A percentile compares a stretch with the other conserved stretches of the same genome.
Conservation (phyloP, 306 rosid species). For the Erythrophleum fordii region DNA sequence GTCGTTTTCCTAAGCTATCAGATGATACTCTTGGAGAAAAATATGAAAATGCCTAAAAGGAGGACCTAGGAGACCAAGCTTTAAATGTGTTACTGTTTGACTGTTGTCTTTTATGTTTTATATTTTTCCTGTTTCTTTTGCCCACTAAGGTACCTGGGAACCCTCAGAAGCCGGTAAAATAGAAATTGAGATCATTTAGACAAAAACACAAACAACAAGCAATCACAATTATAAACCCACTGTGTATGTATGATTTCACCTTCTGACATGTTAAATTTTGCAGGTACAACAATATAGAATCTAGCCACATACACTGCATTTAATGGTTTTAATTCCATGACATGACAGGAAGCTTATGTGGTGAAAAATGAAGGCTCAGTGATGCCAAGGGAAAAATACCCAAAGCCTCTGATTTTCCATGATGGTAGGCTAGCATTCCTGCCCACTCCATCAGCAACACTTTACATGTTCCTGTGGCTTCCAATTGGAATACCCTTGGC, state of each 20-base stretch:
- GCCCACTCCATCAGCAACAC: conserved; percentile 83
- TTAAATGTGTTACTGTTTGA: background rate
- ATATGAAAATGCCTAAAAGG: background rate
- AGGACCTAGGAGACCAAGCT: background rate
- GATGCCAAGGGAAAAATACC: conserved; percentile 54
- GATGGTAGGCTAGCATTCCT: conserved; percentile 73
- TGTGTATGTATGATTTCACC: background rate
- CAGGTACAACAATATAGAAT: background rate
- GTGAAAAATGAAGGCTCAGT: conserved; percentile 52
- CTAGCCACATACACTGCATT: background rate
- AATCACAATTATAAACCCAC: background rate
- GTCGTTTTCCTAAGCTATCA: background rate
- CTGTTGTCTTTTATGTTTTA: background rate
- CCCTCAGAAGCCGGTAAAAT: background rate
- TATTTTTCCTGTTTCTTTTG: background rate
- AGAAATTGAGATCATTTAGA: background rate
- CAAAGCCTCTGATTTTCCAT: conserved; percentile 70
- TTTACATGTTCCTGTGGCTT: conserved; percentile 76
- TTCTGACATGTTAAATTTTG: background rate
- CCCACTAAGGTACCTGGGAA: background rate
- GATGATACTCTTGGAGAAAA: background rate
- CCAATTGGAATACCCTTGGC: conserved; percentile 71
- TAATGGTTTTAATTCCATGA: background rate
- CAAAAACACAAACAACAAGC: background rate
- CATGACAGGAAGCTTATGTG: conserved; percentile 60